Base-by-base conservation (phyloP, 23 red algal species). In the Pyropia yezoensis region DNA sequence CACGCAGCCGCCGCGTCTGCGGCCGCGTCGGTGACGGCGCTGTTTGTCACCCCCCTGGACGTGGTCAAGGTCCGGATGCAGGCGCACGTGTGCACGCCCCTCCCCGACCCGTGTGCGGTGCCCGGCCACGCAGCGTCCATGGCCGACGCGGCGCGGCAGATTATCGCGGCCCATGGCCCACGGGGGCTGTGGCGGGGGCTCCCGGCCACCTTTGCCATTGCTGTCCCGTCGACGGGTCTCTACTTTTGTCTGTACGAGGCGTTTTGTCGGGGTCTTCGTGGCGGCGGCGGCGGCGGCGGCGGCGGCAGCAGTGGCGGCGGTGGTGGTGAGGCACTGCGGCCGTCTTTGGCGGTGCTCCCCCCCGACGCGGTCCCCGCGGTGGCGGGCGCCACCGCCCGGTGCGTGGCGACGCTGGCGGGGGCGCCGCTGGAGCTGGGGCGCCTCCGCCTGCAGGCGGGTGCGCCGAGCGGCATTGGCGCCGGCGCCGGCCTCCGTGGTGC, bases 171-270 rank as follows among this genome's bases (percentile, higher is more conserved):
- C 8, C 49, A 85, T 32, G 94, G 94, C 32, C 24, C 88, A 14
- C 68, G 75, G 47, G 94, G 77, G 6, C 75, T 98, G 33, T 98
- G 94, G 94, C 82, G 94, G 53, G 94, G 94, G 2, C 75, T 91
- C 0, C 63, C 63, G 57, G 80, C 68, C 3, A 61, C 94, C 16
- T 54, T 98, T 24, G 26, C 78, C 27, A 50, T 89, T 18, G 78
- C 70, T 1, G 73, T 98, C 8, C 94, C 94, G 25, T 80, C 94
- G 4, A 98, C 94, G 30, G 94, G 82, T 7, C 4, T 91, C 50
- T 90, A 98, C 55, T 91, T 98, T 73, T 79, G 75, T 25, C 75
- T 98, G 23, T 98, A 98, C 76, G 94, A 98, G 69, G 67, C 54
- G 58, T 55, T 81, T 47, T 47, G 39, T 47, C 6, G 39, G 39